Evolutionary conservation across 306 rosid genomes (phyloP).

Genomic region (Abrus precatorius): DNA sequence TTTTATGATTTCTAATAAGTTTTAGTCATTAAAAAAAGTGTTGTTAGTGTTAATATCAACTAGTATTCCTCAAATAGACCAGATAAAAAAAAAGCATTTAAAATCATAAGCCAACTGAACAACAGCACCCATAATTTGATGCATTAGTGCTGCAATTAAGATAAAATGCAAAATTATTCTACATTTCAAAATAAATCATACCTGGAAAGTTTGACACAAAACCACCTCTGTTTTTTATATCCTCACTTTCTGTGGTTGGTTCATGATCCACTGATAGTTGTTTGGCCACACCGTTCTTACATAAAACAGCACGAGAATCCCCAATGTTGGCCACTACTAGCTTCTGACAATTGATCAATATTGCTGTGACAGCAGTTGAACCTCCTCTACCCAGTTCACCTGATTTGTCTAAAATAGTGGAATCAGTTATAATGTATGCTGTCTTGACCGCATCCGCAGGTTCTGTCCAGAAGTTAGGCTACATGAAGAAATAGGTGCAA

Average conservation of each 20-base stretch:
- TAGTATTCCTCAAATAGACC: not conserved
- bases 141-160: not conserved
- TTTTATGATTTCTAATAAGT: too few species aligned
- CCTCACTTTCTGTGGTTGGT: conserved; percentile 70
- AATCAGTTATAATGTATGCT: conserved; percentile 80
- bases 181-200: conserved; percentile 39
- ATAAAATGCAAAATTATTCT: not conserved
- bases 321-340: conserved; percentile 91
- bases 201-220: conserved; percentile 97
- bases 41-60: not conserved
- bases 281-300: conserved; percentile 72
- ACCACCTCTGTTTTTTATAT: conserved; percentile 85
- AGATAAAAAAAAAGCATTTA: not conserved
- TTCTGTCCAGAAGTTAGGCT: conserved; percentile 88
- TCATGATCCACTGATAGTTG: conserved; percentile 93
- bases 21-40: not conserved
- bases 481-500: conserved; percentile 2
- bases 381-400: conserved; percentile 89
- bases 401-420: conserved; percentile 76
- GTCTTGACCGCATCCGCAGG: conserved; percentile 69
- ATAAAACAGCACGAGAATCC: conserved; percentile 91
- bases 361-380: conserved; percentile 98
- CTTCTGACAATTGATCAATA: conserved; percentile 79
- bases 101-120: conserved; percentile 23
- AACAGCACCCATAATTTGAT: conserved; percentile 23